phyloP scores from a whole-genome alignment of 2,329 filamentous ascomycete species.

The Aspergillus persii region DNA sequence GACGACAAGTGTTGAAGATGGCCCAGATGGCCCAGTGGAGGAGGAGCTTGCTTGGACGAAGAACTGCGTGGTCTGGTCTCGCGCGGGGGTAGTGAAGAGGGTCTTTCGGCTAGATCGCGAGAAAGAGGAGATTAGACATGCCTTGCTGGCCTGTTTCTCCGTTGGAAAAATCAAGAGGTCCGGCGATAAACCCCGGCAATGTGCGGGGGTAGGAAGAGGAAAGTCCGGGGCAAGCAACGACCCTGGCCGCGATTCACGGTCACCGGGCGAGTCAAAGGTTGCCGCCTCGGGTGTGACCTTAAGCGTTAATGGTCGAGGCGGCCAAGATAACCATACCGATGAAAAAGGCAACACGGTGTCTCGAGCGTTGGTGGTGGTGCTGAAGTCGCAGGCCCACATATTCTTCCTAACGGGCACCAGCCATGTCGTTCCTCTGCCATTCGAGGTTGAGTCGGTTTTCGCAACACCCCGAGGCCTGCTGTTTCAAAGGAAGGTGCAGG shows the following conservation, averaged over 20 bases:
- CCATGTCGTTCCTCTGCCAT: constrained; percentile 89
- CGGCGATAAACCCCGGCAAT: constrained; percentile 6
- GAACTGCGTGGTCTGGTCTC: constrained; percentile 81
- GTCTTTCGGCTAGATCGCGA: constrained; percentile 84
- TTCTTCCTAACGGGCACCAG: constrained; percentile 86
- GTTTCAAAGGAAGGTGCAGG: constrained; percentile 71
- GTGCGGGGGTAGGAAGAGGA: constrained; percentile 4
- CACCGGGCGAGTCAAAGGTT: constrained; percentile 24
- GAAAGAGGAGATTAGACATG: constrained; percentile 81
- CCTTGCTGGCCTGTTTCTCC: constrained; percentile 79
- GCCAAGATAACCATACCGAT: constrained; percentile 17
- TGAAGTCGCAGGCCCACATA: constrained; percentile 89
- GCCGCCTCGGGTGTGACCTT: constrained; percentile 21
- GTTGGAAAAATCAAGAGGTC: constrained; percentile 33
- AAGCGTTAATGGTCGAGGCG: constrained; percentile 27
- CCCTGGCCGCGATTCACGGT: constrained; percentile 8
- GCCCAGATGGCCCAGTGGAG: constrained; percentile 51
- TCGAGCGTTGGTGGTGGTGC: constrained; percentile 79
- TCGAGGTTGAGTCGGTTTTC: constrained; percentile 86
- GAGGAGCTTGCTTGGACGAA: constrained; percentile 79
- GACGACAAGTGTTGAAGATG: constrained; percentile 58
- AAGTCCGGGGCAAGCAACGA: constrained; percentile 4
- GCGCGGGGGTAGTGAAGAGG: constrained; percentile 79
- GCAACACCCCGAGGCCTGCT: constrained; percentile 79
- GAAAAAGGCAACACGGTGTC: constrained; percentile 30